Evolutionary conservation across 2,329 filamentous ascomycete species (phyloP), one percentile per base, ranked within the genome.

Genomic region (Hypoxylon sp.): DNA sequence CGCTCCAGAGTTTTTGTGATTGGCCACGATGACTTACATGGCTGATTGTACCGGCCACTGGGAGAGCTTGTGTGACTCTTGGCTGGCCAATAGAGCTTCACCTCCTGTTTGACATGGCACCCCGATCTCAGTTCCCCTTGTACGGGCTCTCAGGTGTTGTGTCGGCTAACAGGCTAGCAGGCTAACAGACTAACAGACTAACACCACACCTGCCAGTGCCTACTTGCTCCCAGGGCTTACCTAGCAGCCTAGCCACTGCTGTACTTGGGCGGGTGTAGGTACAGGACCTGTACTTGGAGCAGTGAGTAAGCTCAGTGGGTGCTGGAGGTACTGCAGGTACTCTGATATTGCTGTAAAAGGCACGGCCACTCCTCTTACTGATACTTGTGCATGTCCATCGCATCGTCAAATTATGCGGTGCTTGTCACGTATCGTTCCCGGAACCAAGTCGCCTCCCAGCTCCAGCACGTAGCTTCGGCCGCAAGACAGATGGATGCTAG

Each of bases 11-110:
- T 5, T 11, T 19, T 15, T 53, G 0, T 60, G 22, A 66, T 66
- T 66, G 64, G 64, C 4, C 37, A 2, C 11, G 2, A 2, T 13
- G 10, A 13, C 11, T 26, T 50, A 24, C 26, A 47, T 41, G 41
- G 26, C 13, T 64, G 32, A 15, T 32, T 0, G n/a, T 24, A 24
- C 43, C 48, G 30, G 6, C 59, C 62, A 59, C 7, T 62, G 13
- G 24, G 34, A 63, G 56, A 63, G 59, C 56, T 56, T 51, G 56
- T 63, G 39, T 15, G 19, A 51, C 47, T 41, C 59, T 63, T 57
- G 49, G 64, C 56, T 26, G 43, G n/a, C 62, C 55, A 62, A 62
- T 65, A n/a, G 28, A 5, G 7, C 8, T 30, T 22, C 28, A 44
- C 1, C 17, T 56, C n/a, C 43, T 28, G 26, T 30, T 46, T n/a